Base-by-base conservation (phyloP, 495 filamentous ascomycete genomes). In the Rhypophila decipiens region DNA sequence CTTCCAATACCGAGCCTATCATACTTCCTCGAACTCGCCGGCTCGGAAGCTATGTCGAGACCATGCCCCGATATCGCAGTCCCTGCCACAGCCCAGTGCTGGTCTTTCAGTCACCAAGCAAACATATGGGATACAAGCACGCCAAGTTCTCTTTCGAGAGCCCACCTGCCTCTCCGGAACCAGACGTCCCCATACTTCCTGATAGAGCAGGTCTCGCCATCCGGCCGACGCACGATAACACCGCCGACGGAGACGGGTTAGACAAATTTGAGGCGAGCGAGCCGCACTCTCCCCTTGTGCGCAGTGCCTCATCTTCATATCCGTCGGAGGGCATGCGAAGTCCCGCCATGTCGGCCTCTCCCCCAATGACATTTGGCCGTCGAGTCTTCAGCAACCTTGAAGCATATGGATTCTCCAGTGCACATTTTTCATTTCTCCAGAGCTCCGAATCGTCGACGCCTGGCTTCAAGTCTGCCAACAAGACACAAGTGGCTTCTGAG, bases 291-390 rank as follows among this genome's bases (percentile, higher is more conserved):
- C 8, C 29, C n/a, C 44, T 33, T 4, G 29, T 50, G 15, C 50
- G 56, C n/a, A 59, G 50, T 31, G 44, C 50, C 9, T 62, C 59
- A 15, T 62, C 59, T 2, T 52, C 51, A 9, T 62, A 62, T 41
- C 57, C 59, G 1, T 55, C 56, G 0, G 56, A 62, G 29, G 57
- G 56, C 5, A 39, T 51, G n/a, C 46, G 46, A 2, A 59, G 52
- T 20, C 58, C 56, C 9, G 52, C 49, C 5, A 13, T 59, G 20
- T 50, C 50, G 0, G 50, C 39, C 0, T 62, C 59, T 4, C 59
- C 59, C 19, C 59, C 59, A 21, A 29, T 50, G 45, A 59, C 50
- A 3, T 47, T 59, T 42, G 56, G 55, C 2, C 20, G 58, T 18
- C 49, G 50, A 18, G 49, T 59, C 0, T 21, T 56, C 0, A 51